phyloP scores from a whole-genome alignment of 192 early-diverging fungal species.

The Anaeromyces robustus region DNA sequence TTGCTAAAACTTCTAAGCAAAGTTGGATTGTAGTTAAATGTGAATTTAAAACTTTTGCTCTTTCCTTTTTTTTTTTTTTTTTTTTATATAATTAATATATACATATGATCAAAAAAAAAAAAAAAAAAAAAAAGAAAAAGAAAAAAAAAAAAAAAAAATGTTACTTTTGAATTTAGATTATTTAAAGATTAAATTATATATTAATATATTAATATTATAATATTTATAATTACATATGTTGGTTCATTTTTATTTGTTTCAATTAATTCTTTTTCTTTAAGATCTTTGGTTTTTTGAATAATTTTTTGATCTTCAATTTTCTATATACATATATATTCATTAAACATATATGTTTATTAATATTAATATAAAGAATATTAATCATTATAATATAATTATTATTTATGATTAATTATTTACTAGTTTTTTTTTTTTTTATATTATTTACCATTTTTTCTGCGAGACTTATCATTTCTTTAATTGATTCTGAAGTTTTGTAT shows the following conservation, averaged over 20 bases:
- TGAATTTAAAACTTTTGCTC: conserved; percentile 26
- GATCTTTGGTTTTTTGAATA: background rate
- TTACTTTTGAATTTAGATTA: too few species aligned
- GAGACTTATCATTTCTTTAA: background rate
- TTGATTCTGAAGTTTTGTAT: background rate
- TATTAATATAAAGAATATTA: too few species aligned
- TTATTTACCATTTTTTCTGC: background rate
- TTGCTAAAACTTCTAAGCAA: conserved; percentile 66
- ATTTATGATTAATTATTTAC: too few species aligned
- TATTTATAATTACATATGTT: background rate
- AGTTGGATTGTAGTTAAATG: conserved; percentile 48
- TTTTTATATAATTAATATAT: too few species aligned
- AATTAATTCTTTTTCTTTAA: background rate
- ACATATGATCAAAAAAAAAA: too few species aligned
- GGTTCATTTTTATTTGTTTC: background rate
- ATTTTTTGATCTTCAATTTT: background rate
- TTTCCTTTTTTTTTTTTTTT: conserved; percentile 7
- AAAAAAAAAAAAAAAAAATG: too few species aligned
- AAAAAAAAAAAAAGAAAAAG: too few species aligned
- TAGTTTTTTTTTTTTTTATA: background rate
- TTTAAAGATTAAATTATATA: too few species aligned
- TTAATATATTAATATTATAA: background rate
- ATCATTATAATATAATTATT: too few species aligned
- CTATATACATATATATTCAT: background rate
- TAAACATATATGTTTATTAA: too few species aligned